Percentiles rank a stretch among this genome's conserved stretches.
Evolutionary conservation across 2,329 filamentous ascomycete species (phyloP).

Genomic region (Calonectria hongkongensis): DNA sequence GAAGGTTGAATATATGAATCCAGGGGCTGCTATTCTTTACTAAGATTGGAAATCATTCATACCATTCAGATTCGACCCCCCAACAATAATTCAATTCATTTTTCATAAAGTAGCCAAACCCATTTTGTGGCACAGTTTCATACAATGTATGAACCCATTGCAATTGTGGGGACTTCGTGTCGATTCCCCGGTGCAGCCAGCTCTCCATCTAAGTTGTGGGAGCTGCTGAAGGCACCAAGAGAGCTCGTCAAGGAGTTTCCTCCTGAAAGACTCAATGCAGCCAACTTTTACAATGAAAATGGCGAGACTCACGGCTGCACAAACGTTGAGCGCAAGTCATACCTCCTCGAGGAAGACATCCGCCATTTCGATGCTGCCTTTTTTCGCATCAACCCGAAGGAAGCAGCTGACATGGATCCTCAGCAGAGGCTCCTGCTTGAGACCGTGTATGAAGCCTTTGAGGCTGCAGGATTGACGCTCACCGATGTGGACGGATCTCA

Average conservation of each 20-base stretch:
- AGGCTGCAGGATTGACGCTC: slow-evolving; percentile 27
- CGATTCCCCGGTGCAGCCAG: background rate
- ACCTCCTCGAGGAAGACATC: slow-evolving; percentile 42
- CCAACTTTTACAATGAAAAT: slow-evolving; percentile 45
- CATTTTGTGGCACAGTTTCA: background rate
- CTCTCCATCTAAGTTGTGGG: slow-evolving; percentile 1
- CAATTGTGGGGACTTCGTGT: background rate
- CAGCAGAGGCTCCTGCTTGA: slow-evolving; percentile 60
- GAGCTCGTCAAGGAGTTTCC: background rate
- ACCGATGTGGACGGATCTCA: slow-evolving; percentile 18
- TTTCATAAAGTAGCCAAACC: background rate
- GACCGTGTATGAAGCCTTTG: slow-evolving; percentile 58
- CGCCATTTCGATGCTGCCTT: slow-evolving; percentile 50
- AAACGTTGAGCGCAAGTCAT: slow-evolving; percentile 55
- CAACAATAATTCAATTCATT: background rate
- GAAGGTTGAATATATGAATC: background rate
- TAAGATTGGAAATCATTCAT: background rate
- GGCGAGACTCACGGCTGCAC: slow-evolving; percentile 50
- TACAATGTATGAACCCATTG: slow-evolving; percentile 13
- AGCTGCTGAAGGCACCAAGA: background rate
- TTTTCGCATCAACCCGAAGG: slow-evolving; percentile 40
- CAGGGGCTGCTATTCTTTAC: background rate
- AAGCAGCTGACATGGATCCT: slow-evolving; percentile 56
- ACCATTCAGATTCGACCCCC: background rate
- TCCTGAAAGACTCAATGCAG: slow-evolving; percentile 36